Conservation (phyloP, 495 filamentous ascomycete species). For the Bathelium albidoporum region DNA sequence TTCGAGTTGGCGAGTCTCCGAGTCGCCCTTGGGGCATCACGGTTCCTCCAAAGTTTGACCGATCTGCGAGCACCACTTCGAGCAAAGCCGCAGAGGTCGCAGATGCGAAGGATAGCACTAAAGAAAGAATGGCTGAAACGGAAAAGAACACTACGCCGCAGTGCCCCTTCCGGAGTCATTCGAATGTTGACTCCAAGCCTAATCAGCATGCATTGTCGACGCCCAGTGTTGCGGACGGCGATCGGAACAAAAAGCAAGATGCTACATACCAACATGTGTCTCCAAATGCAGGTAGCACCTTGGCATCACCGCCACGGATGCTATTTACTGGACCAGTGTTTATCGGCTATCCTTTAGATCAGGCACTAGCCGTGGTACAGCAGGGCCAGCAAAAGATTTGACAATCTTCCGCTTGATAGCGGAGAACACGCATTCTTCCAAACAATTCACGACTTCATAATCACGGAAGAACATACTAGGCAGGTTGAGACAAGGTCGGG, state of each 20-base stretch:
- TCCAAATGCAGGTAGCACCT: slow-evolving; percentile 9
- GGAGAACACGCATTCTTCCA: too few relatives aligned
- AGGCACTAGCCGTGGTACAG: slow-evolving; percentile 60
- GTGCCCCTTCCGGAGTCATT: slow-evolving; percentile 9
- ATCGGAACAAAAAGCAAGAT: not conserved
- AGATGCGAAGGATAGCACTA: not conserved
- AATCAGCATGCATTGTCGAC: slow-evolving; percentile 9
- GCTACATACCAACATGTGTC: slow-evolving; percentile 20
- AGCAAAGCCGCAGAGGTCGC: slow-evolving; percentile 11
- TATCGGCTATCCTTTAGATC: slow-evolving; percentile 74
- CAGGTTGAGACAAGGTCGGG: too few relatives aligned
- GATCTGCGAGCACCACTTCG: slow-evolving; percentile 29
- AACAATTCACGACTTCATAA: too few relatives aligned
- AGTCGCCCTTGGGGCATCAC: slow-evolving; percentile 84
- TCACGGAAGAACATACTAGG: too few relatives aligned
- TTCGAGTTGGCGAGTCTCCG: slow-evolving; percentile 79
- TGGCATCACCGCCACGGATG: slow-evolving; percentile 44
- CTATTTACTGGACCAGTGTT: slow-evolving; percentile 83
- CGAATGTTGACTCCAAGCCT: slow-evolving; percentile 29
- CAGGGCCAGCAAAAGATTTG: slow-evolving; percentile 21
- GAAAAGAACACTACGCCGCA: not conserved
- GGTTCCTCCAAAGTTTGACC: slow-evolving; percentile 50
- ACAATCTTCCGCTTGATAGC: not conserved
- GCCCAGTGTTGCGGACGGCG: not conserved
- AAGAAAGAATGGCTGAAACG: not conserved